Base-by-base conservation (phyloP, 1,284 basidiomycete species). In the Cutaneotrichosporon dermatis region DNA sequence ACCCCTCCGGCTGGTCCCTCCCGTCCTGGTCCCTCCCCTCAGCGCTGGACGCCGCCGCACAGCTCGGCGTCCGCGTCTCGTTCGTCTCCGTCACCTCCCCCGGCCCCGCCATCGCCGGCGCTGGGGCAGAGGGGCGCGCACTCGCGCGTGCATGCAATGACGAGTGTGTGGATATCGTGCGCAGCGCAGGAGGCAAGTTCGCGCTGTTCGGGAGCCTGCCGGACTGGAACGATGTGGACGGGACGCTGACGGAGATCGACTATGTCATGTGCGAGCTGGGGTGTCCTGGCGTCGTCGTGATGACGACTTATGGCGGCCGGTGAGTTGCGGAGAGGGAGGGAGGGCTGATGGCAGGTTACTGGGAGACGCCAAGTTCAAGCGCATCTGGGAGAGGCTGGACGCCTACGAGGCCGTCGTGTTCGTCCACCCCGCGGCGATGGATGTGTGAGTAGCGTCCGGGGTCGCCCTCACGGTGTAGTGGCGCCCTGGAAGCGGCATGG, bases 311-410 rank as follows among this genome's bases (percentile, higher is more conserved):
- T 9, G 57, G 57, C 10, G 51, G 51, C 44, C 25, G 25, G 25
- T 25, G 25, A 25, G 25, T 25, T 25, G 25, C 25, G 25, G 25
- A 25, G 25, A 25, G 25, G 25, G 25, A 25, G 25, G 25, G 25
- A 25, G 25, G 25, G 25, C 25, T 25, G 25, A 25, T 25, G 25
- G 25, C 40, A 48, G 48, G 7, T 37, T 58, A 2, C 42, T 58
- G 15, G 51, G 57, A 15, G 51, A 58, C 44, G 12, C 15, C 3
- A 36, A 37, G 44, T 58, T 58, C 39, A 49, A 35, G n/a, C 51
- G 51, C 5, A 58, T 58, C 44, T 58, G 57, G 57, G 57, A 35
- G 43, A 52, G 40, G 37, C 57, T 58, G 33, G 51, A 53, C 25
- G 6, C 25, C 16, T 53, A 48, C 57, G 10, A 44, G 9, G 51